Evolutionary conservation across 1,284 basidiomycete genomes (phyloP).

Genomic region (Ganoderma boninense): DNA sequence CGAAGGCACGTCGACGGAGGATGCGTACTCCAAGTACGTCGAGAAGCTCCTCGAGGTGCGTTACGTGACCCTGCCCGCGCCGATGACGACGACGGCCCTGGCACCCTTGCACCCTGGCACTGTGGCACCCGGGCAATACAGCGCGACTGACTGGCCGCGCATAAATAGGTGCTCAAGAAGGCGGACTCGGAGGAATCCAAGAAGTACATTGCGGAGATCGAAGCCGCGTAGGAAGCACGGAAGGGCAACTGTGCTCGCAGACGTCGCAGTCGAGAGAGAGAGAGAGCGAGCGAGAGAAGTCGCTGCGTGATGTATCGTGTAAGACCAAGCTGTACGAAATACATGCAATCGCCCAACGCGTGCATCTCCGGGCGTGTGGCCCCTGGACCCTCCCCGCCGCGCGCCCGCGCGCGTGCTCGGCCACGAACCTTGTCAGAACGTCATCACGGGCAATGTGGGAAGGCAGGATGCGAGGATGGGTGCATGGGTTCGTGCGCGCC

Average conservation of each 20-base stretch:
- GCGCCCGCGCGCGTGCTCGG: background rate
- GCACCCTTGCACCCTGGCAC: too few species aligned
- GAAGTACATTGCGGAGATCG: conserved; percentile 66
- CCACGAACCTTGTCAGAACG: conserved; percentile 10
- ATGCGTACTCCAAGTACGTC: conserved; percentile 78
- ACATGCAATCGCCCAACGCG: background rate
- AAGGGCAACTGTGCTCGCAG: background rate
- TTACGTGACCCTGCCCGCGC: conserved; percentile 20
- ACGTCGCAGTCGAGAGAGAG: background rate
- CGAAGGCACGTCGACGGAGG: conserved; percentile 78
- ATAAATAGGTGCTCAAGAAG: conserved; percentile 71
- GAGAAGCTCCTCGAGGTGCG: conserved; percentile 74
- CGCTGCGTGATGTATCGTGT: background rate
- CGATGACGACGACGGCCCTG: background rate
- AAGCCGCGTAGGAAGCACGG: conserved; percentile 49
- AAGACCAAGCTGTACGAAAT: conserved; percentile 10
- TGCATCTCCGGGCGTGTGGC: conserved; percentile 11
- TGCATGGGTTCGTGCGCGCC: background rate
- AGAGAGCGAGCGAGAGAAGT: background rate
- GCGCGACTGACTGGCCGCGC: conserved; percentile 44
- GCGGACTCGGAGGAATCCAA: conserved; percentile 62
- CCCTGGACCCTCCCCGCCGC: too few species aligned
- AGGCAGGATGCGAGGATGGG: background rate
- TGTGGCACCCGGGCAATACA: background rate
- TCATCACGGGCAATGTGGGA: background rate